Percentiles rank a stretch among this genome's conserved stretches.
Evolutionary conservation across 495 filamentous ascomycete genomes (phyloP).

Genomic region (Aspergillus campestris): DNA sequence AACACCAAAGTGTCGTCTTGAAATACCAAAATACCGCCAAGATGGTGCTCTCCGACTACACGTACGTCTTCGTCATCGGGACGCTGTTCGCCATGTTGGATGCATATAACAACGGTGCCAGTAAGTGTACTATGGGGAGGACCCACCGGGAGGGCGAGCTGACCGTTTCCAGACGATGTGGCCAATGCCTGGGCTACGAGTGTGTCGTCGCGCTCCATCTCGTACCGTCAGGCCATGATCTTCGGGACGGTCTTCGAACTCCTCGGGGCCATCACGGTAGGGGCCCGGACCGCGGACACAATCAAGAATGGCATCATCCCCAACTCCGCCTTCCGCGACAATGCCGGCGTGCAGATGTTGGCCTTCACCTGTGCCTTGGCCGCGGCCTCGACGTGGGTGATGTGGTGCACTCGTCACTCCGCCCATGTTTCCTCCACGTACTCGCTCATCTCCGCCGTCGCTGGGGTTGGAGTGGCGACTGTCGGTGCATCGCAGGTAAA

Average conservation of each 20-base stretch:
- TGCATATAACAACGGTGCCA: conserved; percentile 63
- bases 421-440: conserved; percentile 58
- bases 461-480: conserved; percentile 54
- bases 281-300: conserved; percentile 50
- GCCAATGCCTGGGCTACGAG: conserved; percentile 69
- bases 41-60: conserved; percentile 49
- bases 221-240: conserved; percentile 61
- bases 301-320: conserved; percentile 55
- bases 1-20: neutral
- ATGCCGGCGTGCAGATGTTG: conserved; percentile 53
- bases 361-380: conserved; percentile 50
- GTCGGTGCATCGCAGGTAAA: conserved; percentile 48
- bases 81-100: conserved; percentile 69
- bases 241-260: conserved; percentile 57
- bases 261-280: conserved; percentile 50
- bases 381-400: conserved; percentile 47
- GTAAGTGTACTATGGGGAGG: conserved; percentile 28
- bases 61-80: conserved; percentile 68
- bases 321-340: conserved; percentile 34
- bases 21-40: conserved; percentile 14
- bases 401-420: conserved; percentile 55
- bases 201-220: conserved; percentile 59
- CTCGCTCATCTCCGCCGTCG: conserved; percentile 54
- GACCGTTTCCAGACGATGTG: conserved; percentile 50
- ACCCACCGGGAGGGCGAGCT: neutral